These are phyloP conservation scores for Phytopythium ostracodes DNA, from an alignment of 352 stramenopile genomes.

Conservation along the genomic window DNA sequence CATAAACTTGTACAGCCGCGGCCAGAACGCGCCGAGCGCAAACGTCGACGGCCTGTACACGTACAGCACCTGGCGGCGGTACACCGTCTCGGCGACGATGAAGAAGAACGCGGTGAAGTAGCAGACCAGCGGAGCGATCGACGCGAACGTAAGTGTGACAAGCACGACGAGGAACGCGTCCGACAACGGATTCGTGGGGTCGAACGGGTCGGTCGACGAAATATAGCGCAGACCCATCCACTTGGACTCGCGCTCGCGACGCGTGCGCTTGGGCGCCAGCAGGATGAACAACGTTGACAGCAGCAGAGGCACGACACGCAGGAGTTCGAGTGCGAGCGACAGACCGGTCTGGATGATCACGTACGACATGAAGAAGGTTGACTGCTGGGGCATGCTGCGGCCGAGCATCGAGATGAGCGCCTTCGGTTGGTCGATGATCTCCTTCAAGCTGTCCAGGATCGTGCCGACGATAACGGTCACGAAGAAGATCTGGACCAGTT, in stretches of 20 bases:
- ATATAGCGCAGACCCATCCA: conserved; percentile 60
- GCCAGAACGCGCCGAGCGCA: conserved; percentile 70
- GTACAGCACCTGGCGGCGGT: conserved; percentile 61
- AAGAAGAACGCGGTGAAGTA: conserved; percentile 80
- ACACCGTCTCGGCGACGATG: conserved; percentile 58
- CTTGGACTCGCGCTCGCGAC: conserved; percentile 39
- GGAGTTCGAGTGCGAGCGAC: conserved; percentile 51
- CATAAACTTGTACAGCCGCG: conserved; percentile 70
- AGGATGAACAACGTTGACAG: conserved; percentile 46
- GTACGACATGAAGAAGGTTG: conserved; percentile 85
- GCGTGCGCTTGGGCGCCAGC: conserved; percentile 58
- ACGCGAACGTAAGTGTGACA: conserved; percentile 71
- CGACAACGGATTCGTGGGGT: conserved; percentile 51
- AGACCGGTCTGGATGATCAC: conserved; percentile 69
- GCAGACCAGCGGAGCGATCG: conserved; percentile 72
- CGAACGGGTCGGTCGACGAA: conserved; percentile 47
- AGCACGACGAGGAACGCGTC: conserved; percentile 69
- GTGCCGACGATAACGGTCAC: conserved; percentile 74
- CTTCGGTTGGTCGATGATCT: conserved; percentile 71
- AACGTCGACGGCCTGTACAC: conserved; percentile 62
- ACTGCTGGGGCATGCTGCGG: conserved; percentile 71
- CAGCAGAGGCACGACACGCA: conserved; percentile 51
- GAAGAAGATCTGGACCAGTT: conserved; percentile 83
- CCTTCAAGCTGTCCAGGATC: conserved; percentile 66
- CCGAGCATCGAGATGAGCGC: conserved; percentile 67